phyloP scores from a whole-genome alignment of 306 rosid genomes.

The Quercus agrifolia region DNA sequence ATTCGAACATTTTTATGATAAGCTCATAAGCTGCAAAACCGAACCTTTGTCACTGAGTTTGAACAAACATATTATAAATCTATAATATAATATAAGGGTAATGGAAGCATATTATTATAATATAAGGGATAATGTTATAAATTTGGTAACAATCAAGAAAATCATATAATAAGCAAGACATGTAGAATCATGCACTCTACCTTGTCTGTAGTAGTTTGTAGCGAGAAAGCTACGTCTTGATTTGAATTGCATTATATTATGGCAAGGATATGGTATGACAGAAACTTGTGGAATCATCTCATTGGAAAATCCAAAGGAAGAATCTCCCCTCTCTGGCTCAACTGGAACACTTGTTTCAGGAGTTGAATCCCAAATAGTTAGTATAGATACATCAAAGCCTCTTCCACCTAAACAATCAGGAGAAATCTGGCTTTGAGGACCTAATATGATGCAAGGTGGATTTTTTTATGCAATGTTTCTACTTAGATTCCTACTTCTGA shows the following conservation, averaged over 20 bases:
- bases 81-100: too few relatives aligned
- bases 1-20: too few relatives aligned
- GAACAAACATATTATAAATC: too few relatives aligned
- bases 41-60: too few relatives aligned
- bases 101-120: too few relatives aligned
- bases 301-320: slow-evolving; percentile 18
- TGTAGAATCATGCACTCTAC: slow-evolving; percentile 31
- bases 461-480: not conserved
- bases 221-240: not conserved
- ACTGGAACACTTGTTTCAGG: slow-evolving; percentile 35
- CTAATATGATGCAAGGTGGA: slow-evolving; percentile 41
- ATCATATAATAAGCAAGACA: slow-evolving; percentile 5
- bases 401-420: slow-evolving; percentile 44
- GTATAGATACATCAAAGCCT: slow-evolving; percentile 21
- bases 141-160: too few relatives aligned
- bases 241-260: not conserved
- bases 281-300: slow-evolving; percentile 40
- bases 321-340: slow-evolving; percentile 23
- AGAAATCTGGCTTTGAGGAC: slow-evolving; percentile 42
- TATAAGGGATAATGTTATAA: too few relatives aligned
- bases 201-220: not conserved
- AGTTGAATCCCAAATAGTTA: slow-evolving; percentile 31
- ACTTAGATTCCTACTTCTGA: not conserved
- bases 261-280: slow-evolving; percentile 57
- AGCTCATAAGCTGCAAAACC: too few relatives aligned